Conservation (phyloP, 768 basidiomycete species). For the Tulasnella sp. region DNA sequence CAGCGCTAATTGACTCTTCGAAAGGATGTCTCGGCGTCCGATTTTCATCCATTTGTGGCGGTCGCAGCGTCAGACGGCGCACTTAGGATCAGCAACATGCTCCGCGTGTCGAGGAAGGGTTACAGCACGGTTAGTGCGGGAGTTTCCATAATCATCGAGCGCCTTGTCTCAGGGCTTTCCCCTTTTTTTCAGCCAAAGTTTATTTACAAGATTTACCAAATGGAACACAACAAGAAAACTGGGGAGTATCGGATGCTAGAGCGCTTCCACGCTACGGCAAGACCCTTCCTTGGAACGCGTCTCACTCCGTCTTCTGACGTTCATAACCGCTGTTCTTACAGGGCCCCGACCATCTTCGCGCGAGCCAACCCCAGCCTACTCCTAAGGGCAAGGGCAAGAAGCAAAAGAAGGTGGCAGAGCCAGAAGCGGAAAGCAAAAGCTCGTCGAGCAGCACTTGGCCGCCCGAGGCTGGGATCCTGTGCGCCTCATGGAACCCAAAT, state of each 20-base stretch:
- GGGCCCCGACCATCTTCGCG: constrained; percentile 7
- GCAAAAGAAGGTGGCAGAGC: constrained; percentile 36
- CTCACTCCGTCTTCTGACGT: constrained; percentile 34
- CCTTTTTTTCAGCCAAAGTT: constrained; percentile 59
- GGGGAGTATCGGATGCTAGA: constrained; percentile 87
- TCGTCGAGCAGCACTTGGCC: constrained; percentile 70
- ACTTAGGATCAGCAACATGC: constrained; percentile 66
- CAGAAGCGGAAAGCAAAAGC: constrained; percentile 32
- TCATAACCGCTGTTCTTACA: constrained; percentile 47
- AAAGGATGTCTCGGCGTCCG: constrained; percentile 56
- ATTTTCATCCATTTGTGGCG: constrained; percentile 83
- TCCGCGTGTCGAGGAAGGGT: constrained; percentile 63
- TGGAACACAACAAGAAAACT: constrained; percentile 77
- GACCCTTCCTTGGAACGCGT: neutral
- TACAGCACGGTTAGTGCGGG: constrained; percentile 60
- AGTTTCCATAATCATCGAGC: neutral
- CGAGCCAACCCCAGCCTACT: constrained; percentile 35
- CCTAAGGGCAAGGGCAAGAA: constrained; percentile 37
- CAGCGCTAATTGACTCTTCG: neutral
- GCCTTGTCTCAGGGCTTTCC: neutral
- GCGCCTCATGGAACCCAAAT: constrained; percentile 77
- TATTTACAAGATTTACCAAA: constrained; percentile 72
- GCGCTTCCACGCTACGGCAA: constrained; percentile 67
- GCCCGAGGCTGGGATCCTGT: constrained; percentile 68
- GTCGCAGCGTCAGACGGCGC: constrained; percentile 81